Base-by-base conservation (phyloP, 495 filamentous ascomycete genomes). In the Podospora bellae-mahoneyi region DNA sequence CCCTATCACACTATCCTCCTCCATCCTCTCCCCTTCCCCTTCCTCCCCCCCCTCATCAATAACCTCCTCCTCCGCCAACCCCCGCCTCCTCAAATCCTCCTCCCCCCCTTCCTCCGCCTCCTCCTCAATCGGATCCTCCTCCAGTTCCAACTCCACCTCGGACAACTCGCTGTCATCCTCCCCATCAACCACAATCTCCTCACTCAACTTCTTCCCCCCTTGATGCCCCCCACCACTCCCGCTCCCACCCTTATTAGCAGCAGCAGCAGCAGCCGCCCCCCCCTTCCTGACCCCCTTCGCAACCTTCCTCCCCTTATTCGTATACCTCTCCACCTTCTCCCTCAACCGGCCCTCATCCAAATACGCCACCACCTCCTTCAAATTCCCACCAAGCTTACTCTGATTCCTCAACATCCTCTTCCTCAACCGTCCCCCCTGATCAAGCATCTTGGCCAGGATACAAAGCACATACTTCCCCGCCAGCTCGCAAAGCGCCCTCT, bases 401-500 rank as follows among this genome's bases (percentile, higher is more conserved):
- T 86, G 87, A 75, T 97, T 93, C 68, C 87, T 82, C 44, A 84
- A 78, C 16, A 97, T 80, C 28, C 90, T 79, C 70, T 86, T 84
- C 62, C 84, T 82, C 26, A 93, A 81, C 67, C 85, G 83, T 0
- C 89, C 89, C 18, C 84, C 84, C 18, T 83, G 79, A 68, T 97
- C 92, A 58, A 97, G 75, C 19, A 91, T 85, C 54, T 88, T 86
- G 9, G 87, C 92, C 5, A 91, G 81, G 27, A 96, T 86, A 0
- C 89, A 89, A 26, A 96, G 82, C 9, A 97, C 91, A 44, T 95
- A 84, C 71, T 93, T 93, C 54, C 90, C 89, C 5, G 93, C 87
- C 3, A 97, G 81, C 71, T 92, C 90, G 78, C 94, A 97, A 0
- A 98, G 83, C 19, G 88, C 85, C 72, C 94, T 87, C 75, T 98